Evolutionary conservation across 1,139 yeast genomes (phyloP), one percentile per base, ranked within the genome.

Genomic region (Maudiozyma humilis): DNA sequence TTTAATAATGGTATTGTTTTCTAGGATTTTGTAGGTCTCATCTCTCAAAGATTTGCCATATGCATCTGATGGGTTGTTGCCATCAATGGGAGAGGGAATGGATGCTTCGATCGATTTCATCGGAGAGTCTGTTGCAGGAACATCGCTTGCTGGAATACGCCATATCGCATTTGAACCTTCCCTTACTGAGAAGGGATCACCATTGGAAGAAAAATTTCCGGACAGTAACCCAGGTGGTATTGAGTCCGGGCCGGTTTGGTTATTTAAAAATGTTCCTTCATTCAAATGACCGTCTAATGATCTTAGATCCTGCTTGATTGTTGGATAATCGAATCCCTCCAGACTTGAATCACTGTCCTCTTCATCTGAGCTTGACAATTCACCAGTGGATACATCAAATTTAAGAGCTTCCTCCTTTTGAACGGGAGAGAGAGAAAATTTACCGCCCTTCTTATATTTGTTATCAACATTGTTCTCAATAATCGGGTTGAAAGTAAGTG

Each of bases 371-470:
- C 65, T 65, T 1, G 57, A 60, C 36, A 52, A 48, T 47, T 47
- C 60, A 12, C 54, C 55, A 2, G 53, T 54, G 1, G 64, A 55
- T 20, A 62, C 46, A 42, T 57, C 60, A 51, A 57, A 60, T 38
- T 59, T 54, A 23, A 59, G 38, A 4, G 64, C 53, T 39, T 58
- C 65, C 15, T 61, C 64, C 23, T 50, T 56, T 36, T 54, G 55
- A 13, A 50, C 44, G 6, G 63, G 60, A 29, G 59, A 58, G 12
- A 62, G 46, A 2, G 79, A 85, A 56, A 82, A 87, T 55, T 86
- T 82, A 2, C 96, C 96, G 5, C 96, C 96, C 53, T 76, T 75
- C 6, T 85, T 82, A 54, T 87, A 87, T 56, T 87, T 87, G 45
- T 84, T 79, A 59, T 87, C 95, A 23, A 87, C 80, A 48, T 77